Conservation (phyloP, 2,329 filamentous ascomycete species). For the Aciculosporium take region DNA sequence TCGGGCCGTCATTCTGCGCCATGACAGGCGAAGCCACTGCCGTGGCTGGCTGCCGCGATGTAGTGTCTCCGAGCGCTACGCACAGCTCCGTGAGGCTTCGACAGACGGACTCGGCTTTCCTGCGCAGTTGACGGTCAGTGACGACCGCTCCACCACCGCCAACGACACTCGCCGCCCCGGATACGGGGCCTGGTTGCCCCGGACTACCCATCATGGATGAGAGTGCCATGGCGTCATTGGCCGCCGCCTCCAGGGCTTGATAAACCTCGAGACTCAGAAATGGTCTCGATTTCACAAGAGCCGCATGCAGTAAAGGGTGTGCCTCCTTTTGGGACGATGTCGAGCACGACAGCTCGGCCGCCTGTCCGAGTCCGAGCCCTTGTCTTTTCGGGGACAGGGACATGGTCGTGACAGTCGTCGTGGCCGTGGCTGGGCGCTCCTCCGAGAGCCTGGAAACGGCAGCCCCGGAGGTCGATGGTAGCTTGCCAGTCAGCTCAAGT, state of each 20-base stretch:
- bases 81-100: slow-evolving; percentile 86
- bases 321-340: slow-evolving; percentile 37
- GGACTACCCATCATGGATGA: slow-evolving; percentile 62
- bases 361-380: slow-evolving; percentile 12
- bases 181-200: slow-evolving; percentile 54
- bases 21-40: slow-evolving; percentile 4
- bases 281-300: slow-evolving; percentile 62
- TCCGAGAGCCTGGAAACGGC: slow-evolving; percentile 60
- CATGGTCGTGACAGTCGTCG: slow-evolving; percentile 78
- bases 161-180: slow-evolving; percentile 50
- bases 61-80: slow-evolving; percentile 55
- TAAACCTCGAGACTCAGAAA: slow-evolving; percentile 60
- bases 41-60: slow-evolving; percentile 7
- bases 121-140: slow-evolving; percentile 71
- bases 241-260: slow-evolving; percentile 64
- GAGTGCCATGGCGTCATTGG: slow-evolving; percentile 66
- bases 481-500: slow-evolving; percentile 77
- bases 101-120: slow-evolving; percentile 87
- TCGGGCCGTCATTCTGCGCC: slow-evolving; percentile 16
- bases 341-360: slow-evolving; percentile 24
- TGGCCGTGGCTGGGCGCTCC: slow-evolving; percentile 79
- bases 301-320: slow-evolving; percentile 68
- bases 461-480: slow-evolving; percentile 68
- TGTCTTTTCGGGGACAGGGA: slow-evolving; percentile 73
- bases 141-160: slow-evolving; percentile 34